These are phyloP conservation scores for Rhypophila decipiens DNA, from an alignment of 495 filamentous ascomycete genomes.

Conservation along the genomic window DNA sequence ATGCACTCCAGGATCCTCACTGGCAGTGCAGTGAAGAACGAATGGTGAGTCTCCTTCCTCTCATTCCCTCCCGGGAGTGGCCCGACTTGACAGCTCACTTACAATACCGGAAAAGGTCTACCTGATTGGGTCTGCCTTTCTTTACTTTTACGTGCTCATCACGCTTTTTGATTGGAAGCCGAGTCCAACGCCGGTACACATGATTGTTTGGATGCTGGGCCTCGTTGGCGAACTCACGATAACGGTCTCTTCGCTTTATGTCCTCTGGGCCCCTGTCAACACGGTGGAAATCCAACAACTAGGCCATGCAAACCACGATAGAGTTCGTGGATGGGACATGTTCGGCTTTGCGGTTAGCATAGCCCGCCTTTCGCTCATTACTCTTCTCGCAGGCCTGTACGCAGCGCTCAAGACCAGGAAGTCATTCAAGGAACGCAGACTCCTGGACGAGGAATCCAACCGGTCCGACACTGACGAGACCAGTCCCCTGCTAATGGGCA, in stretches of 20 bases:
- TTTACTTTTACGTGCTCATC: constrained; percentile 59
- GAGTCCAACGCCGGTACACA: constrained; percentile 65
- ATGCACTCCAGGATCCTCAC: too few species aligned
- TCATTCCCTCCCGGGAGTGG: neutral
- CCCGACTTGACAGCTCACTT: constrained; percentile 9
- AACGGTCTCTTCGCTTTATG: constrained; percentile 53
- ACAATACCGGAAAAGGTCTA: constrained; percentile 58
- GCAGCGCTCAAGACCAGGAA: constrained; percentile 20
- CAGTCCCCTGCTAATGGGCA: constrained; percentile 40
- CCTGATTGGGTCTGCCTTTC: constrained; percentile 58
- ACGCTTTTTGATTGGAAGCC: constrained; percentile 72
- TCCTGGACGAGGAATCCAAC: constrained; percentile 42
- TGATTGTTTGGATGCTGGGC: constrained; percentile 66
- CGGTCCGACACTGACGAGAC: constrained; percentile 36
- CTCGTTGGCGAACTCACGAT: constrained; percentile 63
- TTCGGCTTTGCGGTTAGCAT: constrained; percentile 42
- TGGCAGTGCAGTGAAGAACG: constrained; percentile 91
- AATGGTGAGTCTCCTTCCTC: constrained; percentile 55
- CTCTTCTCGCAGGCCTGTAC: constrained; percentile 36
- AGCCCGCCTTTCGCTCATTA: constrained; percentile 34
- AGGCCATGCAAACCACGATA: constrained; percentile 13
- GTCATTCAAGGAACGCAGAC: constrained; percentile 25
- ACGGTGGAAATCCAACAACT: constrained; percentile 52
- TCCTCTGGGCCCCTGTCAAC: too few species aligned
- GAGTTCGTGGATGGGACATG: constrained; percentile 40